phyloP scores from a whole-genome alignment of 495 filamentous ascomycete species.

The Hypomontagnella submonticulosa region DNA sequence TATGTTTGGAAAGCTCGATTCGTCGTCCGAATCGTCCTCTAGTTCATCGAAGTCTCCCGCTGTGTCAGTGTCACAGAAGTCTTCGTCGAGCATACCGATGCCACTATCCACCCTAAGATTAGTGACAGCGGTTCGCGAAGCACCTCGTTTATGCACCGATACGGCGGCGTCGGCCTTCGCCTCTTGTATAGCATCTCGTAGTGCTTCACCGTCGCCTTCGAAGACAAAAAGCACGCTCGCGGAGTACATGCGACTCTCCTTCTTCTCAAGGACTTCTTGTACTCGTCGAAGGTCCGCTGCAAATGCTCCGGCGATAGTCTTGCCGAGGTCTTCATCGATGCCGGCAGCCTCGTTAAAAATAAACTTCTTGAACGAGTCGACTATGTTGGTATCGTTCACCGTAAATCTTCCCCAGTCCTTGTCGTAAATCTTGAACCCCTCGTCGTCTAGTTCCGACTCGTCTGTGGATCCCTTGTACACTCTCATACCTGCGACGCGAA shows the following conservation, averaged over 20 bases:
- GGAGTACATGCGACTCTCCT: conserved; percentile 95
- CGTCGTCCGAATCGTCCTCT: conserved; percentile 73
- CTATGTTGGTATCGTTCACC: conserved; percentile 76
- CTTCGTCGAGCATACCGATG: conserved; percentile 56
- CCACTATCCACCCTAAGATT: conserved; percentile 57
- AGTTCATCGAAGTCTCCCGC: conserved; percentile 51
- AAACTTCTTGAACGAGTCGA: conserved; percentile 78
- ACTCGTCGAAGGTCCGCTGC: conserved; percentile 72
- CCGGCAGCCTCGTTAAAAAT: conserved; percentile 72
- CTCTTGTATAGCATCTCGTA: conserved; percentile 73
- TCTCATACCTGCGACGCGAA: conserved; percentile 93
- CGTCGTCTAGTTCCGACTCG: conserved; percentile 55
- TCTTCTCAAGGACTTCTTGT: conserved; percentile 70
- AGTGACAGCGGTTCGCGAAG: conserved; percentile 39
- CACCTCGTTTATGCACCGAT: conserved; percentile 49
- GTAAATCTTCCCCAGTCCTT: conserved; percentile 83
- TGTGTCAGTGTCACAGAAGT: conserved; percentile 35
- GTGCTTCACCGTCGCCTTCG: conserved; percentile 81
- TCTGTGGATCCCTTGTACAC: conserved; percentile 77
- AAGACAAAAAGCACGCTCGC: conserved; percentile 90
- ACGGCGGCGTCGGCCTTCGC: conserved; percentile 56
- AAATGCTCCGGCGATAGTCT: conserved; percentile 71
- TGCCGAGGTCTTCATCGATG: conserved; percentile 62
- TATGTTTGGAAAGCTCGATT: conserved; percentile 74
- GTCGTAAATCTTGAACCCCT: conserved; percentile 78